Base-by-base conservation (phyloP, 2,329 filamentous ascomycete genomes). In the Myriosclerotinia duriaeana region DNA sequence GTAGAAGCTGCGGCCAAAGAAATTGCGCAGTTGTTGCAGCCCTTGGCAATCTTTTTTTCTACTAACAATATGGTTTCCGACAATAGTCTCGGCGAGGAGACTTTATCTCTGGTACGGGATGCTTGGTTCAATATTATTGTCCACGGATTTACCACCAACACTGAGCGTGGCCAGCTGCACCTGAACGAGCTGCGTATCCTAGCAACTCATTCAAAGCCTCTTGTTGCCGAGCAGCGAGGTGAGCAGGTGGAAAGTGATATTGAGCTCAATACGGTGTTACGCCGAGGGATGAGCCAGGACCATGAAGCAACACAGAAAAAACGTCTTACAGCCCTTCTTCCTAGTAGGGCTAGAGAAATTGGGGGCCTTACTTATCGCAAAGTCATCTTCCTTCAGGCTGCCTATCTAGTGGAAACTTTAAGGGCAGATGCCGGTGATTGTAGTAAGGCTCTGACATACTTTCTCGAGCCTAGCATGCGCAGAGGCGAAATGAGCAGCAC, bases 121-220 rank as follows among this genome's bases (percentile, higher is more conserved):
- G 92, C 92, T 6, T 99, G 95, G 95, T 98, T 97, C 80, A 99
- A 99, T 74, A 92, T 98, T 69, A 91, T 93, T 30, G 90, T 97
- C 0, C 95, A 99, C 77, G 95, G 93, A 5, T 96, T 98, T 76
- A 89, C 88, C 12, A 83, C 89, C 14, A 85, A 85, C 20, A 94
- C 92, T 0, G 85, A 88, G 20, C 85, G 90, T 65, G 91, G 89
- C 22, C 89, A 88, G 75, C 85, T 86, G 71, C 87, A 96, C 73
- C 78, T 88, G 60, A 84, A 89, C 66, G 93, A 97, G 75, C 83
- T 99, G 26, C 87, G 91, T 34, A 83, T 91, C 46, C 88, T 99
- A 76, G 94, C 96, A 1, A 87, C 92, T 62, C 89, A 97, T 78
- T 97, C 93, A 15, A 89, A 91, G 38, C 91, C 95, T 0, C 80